A percentile compares a stretch with the other conserved stretches of the same genome.
Conservation (phyloP, 768 basidiomycete genomes). For the Clavulina sp. region DNA sequence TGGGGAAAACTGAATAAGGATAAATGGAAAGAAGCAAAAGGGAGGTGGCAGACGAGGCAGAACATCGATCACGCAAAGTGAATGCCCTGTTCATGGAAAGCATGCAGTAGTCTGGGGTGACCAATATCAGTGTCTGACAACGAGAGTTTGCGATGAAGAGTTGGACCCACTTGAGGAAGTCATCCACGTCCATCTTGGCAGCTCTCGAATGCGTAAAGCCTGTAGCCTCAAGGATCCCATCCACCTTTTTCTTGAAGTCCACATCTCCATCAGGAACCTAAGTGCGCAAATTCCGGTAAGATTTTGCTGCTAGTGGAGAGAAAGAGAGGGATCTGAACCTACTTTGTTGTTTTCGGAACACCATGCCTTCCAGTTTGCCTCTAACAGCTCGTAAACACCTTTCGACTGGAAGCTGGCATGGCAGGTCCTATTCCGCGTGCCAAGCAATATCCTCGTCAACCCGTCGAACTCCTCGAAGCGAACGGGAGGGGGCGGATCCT, state of each 20-base stretch:
- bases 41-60: too few species aligned
- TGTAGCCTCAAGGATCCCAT: constrained; percentile 52
- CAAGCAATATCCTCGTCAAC: constrained; percentile 77
- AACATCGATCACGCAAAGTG: constrained; percentile 16
- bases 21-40: too few species aligned
- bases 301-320: not conserved
- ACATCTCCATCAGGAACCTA: constrained; percentile 56
- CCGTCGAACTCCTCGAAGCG: constrained; percentile 98
- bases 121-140: not conserved
- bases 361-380: constrained; percentile 88
- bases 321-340: constrained; percentile 30
- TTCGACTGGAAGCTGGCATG: constrained; percentile 81
- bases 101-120: constrained; percentile 14
- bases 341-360: constrained; percentile 46
- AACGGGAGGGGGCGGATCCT: constrained; percentile 89
- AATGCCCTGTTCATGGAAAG: constrained; percentile 19
- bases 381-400: constrained; percentile 87
- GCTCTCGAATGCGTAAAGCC: constrained; percentile 64
- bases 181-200: constrained; percentile 87
- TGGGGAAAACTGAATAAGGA: too few species aligned
- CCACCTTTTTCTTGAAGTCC: constrained; percentile 51
- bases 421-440: constrained; percentile 74
- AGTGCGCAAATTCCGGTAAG: not conserved
- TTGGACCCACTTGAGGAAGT: constrained; percentile 65
- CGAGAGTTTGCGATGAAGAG: not conserved